Base-by-base conservation (phyloP, 1,284 basidiomycete genomes). In the Coniferiporia sulphurascens region DNA sequence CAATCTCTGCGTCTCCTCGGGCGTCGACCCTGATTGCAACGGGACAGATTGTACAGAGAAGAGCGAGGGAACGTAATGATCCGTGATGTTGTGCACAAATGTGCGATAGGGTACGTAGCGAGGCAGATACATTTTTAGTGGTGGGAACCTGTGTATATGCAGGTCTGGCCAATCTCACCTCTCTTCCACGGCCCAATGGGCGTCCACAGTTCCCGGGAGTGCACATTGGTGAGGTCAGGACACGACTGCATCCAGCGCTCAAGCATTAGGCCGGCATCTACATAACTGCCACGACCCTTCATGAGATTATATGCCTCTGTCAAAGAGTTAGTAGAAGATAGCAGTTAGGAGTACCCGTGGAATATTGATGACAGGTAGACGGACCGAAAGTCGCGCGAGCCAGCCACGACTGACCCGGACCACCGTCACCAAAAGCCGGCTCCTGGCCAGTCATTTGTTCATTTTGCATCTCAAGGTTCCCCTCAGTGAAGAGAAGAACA, bases 131-230 rank as follows among this genome's bases (percentile, higher is more conserved):
- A 4, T 5, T 3, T 3, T 12, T 38, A 38, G 10, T 9, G 17
- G 32, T 36, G 35, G 38, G 52, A 53, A 41, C 2, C 15, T 10
- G 38, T 27, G 27, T 27, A 3, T 27, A 27, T 27, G 27, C 12
- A 45, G 10, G 21, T 7, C 41, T 8, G 5, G 32, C 48, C 34
- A 36, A 36, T n/a, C 52, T 52, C 19, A 58, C 62, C 63, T 56
- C 56, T 61, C 36, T 60, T 55, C 63, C 63, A 66, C 4, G 65
- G 61, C 10, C 65, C 65, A 15, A 66, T 52, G 15, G 65, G 63
- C 13, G 64, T 59, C 27, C 36, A 62, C 12, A 63, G 27, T 21
- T 59, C 60, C 43, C 54, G 48, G 32, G 61, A 58, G 32, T 60
- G 55, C 12, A 58, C 58, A 10, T 63, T 45, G 41, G 34, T 48